Evolutionary conservation across 2,329 filamentous ascomycete species (phyloP), one percentile per base, ranked within the genome.

Genomic region (Periglandula ipomoeae): DNA sequence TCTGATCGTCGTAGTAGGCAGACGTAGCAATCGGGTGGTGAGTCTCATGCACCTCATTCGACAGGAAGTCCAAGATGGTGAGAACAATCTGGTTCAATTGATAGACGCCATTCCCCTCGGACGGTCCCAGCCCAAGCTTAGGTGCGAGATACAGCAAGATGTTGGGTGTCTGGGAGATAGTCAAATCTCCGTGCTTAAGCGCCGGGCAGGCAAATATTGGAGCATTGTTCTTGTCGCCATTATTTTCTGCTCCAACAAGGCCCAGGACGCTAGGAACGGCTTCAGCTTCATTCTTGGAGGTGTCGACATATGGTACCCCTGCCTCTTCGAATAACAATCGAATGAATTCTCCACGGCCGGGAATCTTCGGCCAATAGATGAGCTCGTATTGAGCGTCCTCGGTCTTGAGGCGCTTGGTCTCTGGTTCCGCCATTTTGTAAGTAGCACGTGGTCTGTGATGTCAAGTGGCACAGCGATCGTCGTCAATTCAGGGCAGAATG

Each of bases 1-100:
- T 87, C 65, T 91, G 87, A 23, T 89, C 84, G 59, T 89, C 84
- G 58, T 89, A 91, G 62, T 82, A 85, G 4, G 76, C 61, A 1
- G 63, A 60, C 0, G 68, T 59, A 2, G 78, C 73, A 46, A 88
- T 69, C 1, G 87, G 87, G 59, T 91, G 87, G 61, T 91, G 87
- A 23, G 79, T 81, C 57, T 90, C 84, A 61, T 90, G 87, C 1
- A 79, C 64, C 66, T 90, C 87, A 55, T 84, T 81, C 58, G 78
- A 78, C 42, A 90, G 64, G 1, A 77, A 77, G 57, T 91, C 87
- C 17, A 90, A 65, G 1, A 84, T 82, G 3, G 86, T 89, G 50
- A 89, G 65, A 0, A 75, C 72, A 24, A 89, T 72, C 43, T 71
- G 73, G 50, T 87, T 81, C 52, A 88, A 69, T 48, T 76, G 73